Evolutionary conservation across 306 rosid species (phyloP), one percentile per base, ranked within the genome.

Genomic region (Fagus sylvatica): DNA sequence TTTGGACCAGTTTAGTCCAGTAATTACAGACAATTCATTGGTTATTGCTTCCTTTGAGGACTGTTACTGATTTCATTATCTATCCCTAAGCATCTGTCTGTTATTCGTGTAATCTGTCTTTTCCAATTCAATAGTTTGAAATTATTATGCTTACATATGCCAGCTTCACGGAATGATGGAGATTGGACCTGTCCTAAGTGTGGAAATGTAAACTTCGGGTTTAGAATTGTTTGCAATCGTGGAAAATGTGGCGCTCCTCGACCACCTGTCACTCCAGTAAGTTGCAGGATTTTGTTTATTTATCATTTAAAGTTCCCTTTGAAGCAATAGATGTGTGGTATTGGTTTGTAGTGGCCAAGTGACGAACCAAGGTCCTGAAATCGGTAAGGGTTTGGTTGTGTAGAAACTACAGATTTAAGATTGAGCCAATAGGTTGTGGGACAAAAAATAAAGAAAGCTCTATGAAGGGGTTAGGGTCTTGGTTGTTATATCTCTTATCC

Each of bases 181-280:
- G 89, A 88, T 48, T 88, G 91, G 91, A 85, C 74, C 33, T 85
- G 91, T 72, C 76, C 65, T 30, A 79, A 57, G 51, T 85, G 91
- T 75, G 87, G 91, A 19, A 85, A 88, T 69, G 51, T 88, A 4
- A 88, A 88, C 78, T 88, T 88, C 30, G 78, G 87, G 7, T 88
- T 88, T 74, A 78, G 91, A 78, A 71, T 55, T 59, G 81, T 80
- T 37, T 88, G 91, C 84, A 83, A 88, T 49, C 82, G 83, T 17
- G 80, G 80, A 53, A 77, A 77, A 9, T 88, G 91, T 39, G 79
- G 80, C 70, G 80, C 84, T 65, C 86, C 84, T 61, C 84, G 87
- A 56, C 83, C 87, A 56, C 28, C 85, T 19, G 46, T 39, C 69
- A 81, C 75, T 74, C 80, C 85, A 4, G 88, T 84, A 74, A 79